Base-by-base conservation (phyloP, 441 rosid genomes). In the Gossypium davidsonii region DNA sequence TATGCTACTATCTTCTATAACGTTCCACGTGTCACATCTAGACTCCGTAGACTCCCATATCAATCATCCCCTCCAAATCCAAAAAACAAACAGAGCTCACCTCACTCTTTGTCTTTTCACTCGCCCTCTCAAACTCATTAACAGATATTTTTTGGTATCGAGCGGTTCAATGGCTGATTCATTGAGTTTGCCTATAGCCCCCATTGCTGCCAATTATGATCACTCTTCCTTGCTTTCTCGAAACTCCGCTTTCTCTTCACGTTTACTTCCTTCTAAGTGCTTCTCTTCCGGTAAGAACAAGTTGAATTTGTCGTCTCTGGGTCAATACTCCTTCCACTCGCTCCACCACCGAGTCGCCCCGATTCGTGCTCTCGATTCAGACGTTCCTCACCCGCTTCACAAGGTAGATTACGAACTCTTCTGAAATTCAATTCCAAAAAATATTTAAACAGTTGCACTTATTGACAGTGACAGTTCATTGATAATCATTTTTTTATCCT, bases 351-450 rank as follows among this genome's bases (percentile, higher is more conserved):
- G 85, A 17, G 72, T 83, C 64, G 0, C n/a, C 46, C 85, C 84
- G 34, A 72, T 75, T 77, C 76, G 74, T 7, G 90, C 94, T n/a
- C 76, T 77, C 21, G 84, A 85, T 18, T 85, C 94, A 1, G 94
- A 89, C 59, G 79, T 74, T 28, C 89, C 97, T 74, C 83, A 46
- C 37, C 82, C 88, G 71, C 76, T 76, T 70, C 86, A 75, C 57
- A 81, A 86, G 89, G 93, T 91, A 74, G 34, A 12, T 12, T 39
- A 63, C 26, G 25, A 11, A 12, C n/a, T 70, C 61, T n/a, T 60
- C 25, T 14, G 12, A 8, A 7, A 1, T 25, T 52, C 44, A 8
- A 1, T 69, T 18, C 0, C 4, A 23, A 23, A 44, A 10, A 44
- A 9, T 8, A 46, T 12, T 10, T 3, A 14, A 44, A 18, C n/a